Conservation (phyloP, 176 grass and related monocot genomes). For the Eleusine indica region DNA sequence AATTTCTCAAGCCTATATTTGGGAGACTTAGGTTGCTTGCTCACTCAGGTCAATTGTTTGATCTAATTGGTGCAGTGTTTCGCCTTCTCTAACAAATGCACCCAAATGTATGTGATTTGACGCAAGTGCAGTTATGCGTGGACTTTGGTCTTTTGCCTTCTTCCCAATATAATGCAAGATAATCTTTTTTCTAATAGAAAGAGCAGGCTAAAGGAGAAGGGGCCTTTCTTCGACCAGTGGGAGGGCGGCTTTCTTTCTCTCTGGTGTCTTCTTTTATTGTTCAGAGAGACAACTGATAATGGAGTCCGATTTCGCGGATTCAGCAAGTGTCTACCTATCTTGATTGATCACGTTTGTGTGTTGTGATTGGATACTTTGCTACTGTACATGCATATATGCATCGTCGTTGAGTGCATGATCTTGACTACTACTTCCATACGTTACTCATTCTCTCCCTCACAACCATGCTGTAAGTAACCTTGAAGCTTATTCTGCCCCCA, state of each 20-base stretch:
- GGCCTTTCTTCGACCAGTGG: not conserved
- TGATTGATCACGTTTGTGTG: constrained; percentile 11
- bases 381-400: not conserved
- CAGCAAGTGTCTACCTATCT: constrained; percentile 5
- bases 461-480: not conserved
- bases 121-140: not conserved
- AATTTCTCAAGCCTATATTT: not conserved
- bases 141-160: not conserved
- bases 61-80: not conserved
- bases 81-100: not conserved
- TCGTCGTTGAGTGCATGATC: not conserved
- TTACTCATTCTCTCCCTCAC: not conserved
- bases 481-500: not conserved
- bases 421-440: not conserved
- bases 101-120: not conserved
- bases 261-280: not conserved
- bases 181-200: constrained; percentile 5
- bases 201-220: not conserved
- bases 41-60: not conserved
- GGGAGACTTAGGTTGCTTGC: not conserved
- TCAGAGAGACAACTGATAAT: not conserved
- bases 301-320: not conserved
- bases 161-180: not conserved
- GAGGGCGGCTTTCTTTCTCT: not conserved
- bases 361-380: constrained; percentile 31